phyloP scores from a whole-genome alignment of 2,329 filamentous ascomycete species.

The Cordyceps cateniannulata region DNA sequence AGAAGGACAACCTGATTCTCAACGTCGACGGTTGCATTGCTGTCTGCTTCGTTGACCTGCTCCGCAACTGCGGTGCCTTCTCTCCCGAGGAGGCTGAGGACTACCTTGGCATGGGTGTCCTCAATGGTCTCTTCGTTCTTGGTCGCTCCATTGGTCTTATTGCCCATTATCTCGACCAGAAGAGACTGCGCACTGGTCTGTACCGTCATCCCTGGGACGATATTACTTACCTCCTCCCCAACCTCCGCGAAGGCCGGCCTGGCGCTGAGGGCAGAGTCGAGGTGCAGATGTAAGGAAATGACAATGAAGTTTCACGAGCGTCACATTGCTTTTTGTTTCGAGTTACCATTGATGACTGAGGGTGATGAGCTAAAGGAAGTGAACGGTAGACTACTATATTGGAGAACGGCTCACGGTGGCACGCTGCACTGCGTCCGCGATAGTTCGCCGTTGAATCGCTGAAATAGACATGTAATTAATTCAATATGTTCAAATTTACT shows the following conservation, averaged over 20 bases:
- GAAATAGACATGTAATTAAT: constrained; percentile 13
- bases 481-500: constrained; percentile 1
- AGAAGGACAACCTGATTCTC: constrained; percentile 99
- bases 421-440: background rate
- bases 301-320: constrained; percentile 20
- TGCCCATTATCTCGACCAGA: constrained; percentile 99
- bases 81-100: constrained; percentile 94
- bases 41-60: constrained; percentile 95
- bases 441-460: background rate
- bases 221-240: constrained; percentile 90
- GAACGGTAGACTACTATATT: constrained; percentile 9
- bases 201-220: constrained; percentile 99
- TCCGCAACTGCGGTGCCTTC: constrained; percentile 98
- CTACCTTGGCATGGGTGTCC: constrained; percentile 97
- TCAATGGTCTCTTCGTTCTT: constrained; percentile 98
- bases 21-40: constrained; percentile 98
- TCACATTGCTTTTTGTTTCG: constrained; percentile 20
- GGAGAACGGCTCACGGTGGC: background rate
- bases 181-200: constrained; percentile 94
- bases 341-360: constrained; percentile 7
- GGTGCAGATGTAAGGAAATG: constrained; percentile 60
- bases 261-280: constrained; percentile 84
- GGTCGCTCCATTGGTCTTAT: constrained; percentile 97
- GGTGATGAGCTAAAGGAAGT: constrained; percentile 6
- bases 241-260: constrained; percentile 62